Percentiles rank a stretch among this genome's conserved stretches.
Evolutionary conservation across 1,139 yeast genomes (phyloP).

Genomic region (Pichia sp.): DNA sequence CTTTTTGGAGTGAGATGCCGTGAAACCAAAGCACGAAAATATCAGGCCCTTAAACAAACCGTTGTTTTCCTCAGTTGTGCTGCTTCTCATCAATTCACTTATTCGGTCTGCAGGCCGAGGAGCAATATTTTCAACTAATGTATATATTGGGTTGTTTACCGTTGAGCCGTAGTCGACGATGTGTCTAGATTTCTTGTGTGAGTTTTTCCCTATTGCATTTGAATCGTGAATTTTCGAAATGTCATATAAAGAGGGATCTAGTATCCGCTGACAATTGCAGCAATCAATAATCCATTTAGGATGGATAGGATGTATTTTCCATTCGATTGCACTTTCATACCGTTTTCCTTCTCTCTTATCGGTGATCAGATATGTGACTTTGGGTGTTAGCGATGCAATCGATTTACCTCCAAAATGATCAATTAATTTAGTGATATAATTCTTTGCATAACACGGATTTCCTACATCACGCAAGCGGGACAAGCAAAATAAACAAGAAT

Average conservation of each 20-base stretch:
- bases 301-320: conserved; percentile 68
- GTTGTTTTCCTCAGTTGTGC: not conserved
- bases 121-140: not conserved
- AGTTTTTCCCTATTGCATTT: conserved; percentile 38
- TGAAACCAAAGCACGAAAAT: conserved; percentile 42
- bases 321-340: conserved; percentile 57
- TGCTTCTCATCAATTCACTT: not conserved
- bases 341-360: conserved; percentile 57
- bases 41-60: conserved; percentile 36
- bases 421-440: conserved; percentile 39
- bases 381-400: conserved; percentile 52
- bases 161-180: conserved; percentile 15
- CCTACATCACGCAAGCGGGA: conserved; percentile 26
- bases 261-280: conserved; percentile 53
- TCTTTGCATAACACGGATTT: conserved; percentile 27
- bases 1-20: conserved; percentile 34
- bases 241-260: conserved; percentile 49
- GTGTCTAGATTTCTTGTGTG: conserved; percentile 38
- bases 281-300: conserved; percentile 74
- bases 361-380: conserved; percentile 51
- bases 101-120: not conserved
- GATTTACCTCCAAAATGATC: conserved; percentile 55
- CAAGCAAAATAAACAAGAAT: conserved; percentile 29
- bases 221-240: conserved; percentile 31
- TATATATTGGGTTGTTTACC: conserved; percentile 11